Evolutionary conservation across 2,329 filamentous ascomycete genomes (phyloP).

Genomic region (Kalaharituber pfeilii): DNA sequence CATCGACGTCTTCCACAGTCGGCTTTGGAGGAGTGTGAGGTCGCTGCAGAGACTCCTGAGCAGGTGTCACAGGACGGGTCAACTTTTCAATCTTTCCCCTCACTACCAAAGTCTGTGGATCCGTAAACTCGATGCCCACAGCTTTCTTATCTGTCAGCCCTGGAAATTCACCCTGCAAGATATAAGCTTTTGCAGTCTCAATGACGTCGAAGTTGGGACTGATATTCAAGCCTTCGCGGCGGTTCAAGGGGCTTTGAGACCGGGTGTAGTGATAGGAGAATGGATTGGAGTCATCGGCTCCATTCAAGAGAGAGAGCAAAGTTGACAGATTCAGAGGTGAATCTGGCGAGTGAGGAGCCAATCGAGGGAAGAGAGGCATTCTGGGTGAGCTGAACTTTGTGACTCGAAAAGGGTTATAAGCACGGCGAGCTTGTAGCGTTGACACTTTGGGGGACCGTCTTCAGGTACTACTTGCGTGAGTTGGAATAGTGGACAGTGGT

Average conservation of each 20-base stretch:
- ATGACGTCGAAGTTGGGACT: constrained; percentile 62
- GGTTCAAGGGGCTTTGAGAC: constrained; percentile 22
- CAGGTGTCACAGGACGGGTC: not conserved
- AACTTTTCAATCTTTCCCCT: constrained; percentile 46
- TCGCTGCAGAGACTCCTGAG: not conserved
- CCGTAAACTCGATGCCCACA: constrained; percentile 61
- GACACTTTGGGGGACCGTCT: no score
- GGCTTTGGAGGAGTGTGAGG: not conserved
- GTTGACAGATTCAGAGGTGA: not conserved
- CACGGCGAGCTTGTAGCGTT: no score
- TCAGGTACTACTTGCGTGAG: no score
- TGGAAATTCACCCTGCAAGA: constrained; percentile 65
- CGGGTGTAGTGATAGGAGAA: constrained; percentile 24
- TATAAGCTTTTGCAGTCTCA: constrained; percentile 49
- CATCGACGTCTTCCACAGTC: not conserved
- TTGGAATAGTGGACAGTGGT: no score
- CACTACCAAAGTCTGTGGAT: constrained; percentile 54
- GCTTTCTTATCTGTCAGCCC: constrained; percentile 53
- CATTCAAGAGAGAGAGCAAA: not conserved
- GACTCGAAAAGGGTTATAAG: no score
- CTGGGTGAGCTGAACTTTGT: no score
- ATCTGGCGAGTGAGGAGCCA: not conserved
- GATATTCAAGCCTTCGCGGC: constrained; percentile 34
- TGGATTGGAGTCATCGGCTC: not conserved
- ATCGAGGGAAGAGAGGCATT: not conserved